These are phyloP conservation scores for Kurtzmaniella natalensis DNA, from an alignment of 1,139 yeast species.

Conservation along the genomic window DNA sequence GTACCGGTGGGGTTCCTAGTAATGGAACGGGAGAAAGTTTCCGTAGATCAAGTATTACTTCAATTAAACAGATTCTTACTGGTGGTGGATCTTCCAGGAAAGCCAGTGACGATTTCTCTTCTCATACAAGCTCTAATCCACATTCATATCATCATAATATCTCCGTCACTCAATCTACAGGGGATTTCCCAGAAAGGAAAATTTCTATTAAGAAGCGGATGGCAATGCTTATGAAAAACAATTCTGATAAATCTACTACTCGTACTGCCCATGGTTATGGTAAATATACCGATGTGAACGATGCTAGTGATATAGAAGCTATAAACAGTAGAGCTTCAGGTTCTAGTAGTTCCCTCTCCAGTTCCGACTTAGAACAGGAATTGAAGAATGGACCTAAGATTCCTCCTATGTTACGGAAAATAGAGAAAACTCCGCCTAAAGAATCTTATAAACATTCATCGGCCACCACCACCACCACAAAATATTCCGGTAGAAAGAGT, in stretches of 20 bases:
- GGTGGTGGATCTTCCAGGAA: conserved; percentile 31
- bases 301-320: conserved; percentile 35
- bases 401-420: conserved; percentile 29
- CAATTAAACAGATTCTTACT: conserved; percentile 40
- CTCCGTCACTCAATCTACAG: conserved; percentile 2
- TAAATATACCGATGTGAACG: conserved; percentile 52
- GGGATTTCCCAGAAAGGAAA: conserved; percentile 20
- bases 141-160: not conserved
- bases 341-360: conserved; percentile 5
- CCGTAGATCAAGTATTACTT: conserved; percentile 39
- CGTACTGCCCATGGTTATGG: conserved; percentile 79
- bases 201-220: conserved; percentile 64
- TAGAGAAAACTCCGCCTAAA: conserved; percentile 10
- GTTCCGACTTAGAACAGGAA: conserved; percentile 6
- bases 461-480: conserved; percentile 11
- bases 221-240: conserved; percentile 49
- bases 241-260: conserved; percentile 44
- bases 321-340: conserved; percentile 26
- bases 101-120: conserved; percentile 9
- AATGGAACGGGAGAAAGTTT: conserved; percentile 20
- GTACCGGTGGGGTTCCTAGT: conserved; percentile 34
- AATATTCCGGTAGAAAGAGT: no score
- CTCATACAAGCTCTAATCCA: not conserved
- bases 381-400: conserved; percentile 17
- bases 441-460: conserved; percentile 2